Evolutionary conservation across 176 grass and related monocot genomes (phyloP).

Genomic region (Pontederia crassipes): DNA sequence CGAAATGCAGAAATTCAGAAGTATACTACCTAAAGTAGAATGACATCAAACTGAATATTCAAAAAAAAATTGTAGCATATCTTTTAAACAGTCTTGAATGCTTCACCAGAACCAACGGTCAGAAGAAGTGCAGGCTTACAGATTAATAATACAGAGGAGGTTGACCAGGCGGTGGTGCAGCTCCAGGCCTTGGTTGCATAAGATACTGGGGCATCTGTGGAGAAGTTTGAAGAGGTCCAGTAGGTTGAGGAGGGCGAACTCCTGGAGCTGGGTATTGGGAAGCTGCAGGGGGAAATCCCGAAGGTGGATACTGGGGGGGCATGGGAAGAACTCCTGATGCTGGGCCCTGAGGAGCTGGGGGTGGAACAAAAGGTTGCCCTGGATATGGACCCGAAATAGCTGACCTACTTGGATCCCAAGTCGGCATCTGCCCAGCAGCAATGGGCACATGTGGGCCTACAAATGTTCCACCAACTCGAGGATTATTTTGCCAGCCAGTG

Average conservation of each 20-base stretch:
- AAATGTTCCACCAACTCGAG: conserved; percentile 29
- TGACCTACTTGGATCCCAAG: conserved; percentile 42
- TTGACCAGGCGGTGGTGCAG: conserved; percentile 28
- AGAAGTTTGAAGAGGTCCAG: conserved; percentile 23
- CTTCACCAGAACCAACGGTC: too few species aligned
- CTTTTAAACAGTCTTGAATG: too few species aligned
- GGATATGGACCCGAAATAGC: conserved; percentile 37
- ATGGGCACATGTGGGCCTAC: conserved; percentile 14
- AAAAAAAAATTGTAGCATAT: not conserved
- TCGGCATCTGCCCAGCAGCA: conserved; percentile 18
- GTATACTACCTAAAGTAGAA: too few species aligned
- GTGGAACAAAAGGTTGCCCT: conserved; percentile 39
- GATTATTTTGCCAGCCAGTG: conserved; percentile 46
- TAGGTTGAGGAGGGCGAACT: conserved; percentile 15
- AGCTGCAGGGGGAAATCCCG: conserved; percentile 1
- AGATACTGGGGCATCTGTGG: conserved; percentile 37
- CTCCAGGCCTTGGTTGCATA: conserved; percentile 33
- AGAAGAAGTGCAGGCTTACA: not conserved
- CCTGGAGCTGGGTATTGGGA: conserved; percentile 6
- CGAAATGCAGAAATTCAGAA: too few species aligned
- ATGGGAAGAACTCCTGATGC: conserved; percentile 12
- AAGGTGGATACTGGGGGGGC: conserved; percentile 6
- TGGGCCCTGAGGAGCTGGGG: not conserved
- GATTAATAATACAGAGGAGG: conserved; percentile 39
- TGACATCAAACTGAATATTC: not conserved